Evolutionary conservation across 345 rosid species (phyloP).

Genomic region (Citrus glauca): DNA sequence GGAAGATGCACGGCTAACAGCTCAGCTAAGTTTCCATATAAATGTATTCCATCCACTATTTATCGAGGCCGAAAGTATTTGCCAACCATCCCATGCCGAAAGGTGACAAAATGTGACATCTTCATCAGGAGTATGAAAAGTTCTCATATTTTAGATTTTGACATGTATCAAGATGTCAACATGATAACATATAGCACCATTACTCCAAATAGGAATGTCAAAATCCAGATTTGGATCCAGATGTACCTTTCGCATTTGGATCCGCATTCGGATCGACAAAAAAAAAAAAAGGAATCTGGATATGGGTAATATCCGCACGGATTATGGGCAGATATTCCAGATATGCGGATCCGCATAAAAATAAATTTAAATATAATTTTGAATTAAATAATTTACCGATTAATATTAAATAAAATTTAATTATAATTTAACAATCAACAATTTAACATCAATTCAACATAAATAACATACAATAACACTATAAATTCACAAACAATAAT

Average conservation of each 20-base stretch:
- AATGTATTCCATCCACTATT: neutral
- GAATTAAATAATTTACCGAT: too few relatives aligned
- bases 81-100: neutral
- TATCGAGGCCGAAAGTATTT: neutral
- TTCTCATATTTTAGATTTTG: neutral
- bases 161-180: neutral
- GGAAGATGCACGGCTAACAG: neutral
- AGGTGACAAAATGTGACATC: neutral
- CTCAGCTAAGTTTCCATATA: neutral
- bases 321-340: fast-evolving
- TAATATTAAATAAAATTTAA: too few relatives aligned
- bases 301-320: too few relatives aligned
- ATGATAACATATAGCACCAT: neutral
- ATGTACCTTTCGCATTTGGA: too few relatives aligned
- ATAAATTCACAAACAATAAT: too few relatives aligned
- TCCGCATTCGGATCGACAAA: fast-evolving
- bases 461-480: too few relatives aligned
- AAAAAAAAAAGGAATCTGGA: too few relatives aligned
- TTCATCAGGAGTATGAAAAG: neutral
- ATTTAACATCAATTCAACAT: too few relatives aligned
- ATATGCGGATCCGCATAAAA: too few relatives aligned
- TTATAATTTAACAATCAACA: too few relatives aligned
- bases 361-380: too few relatives aligned
- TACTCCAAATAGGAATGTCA: too few relatives aligned
- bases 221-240: fast-evolving